A percentile compares a stretch with the other conserved stretches of the same genome.
Evolutionary conservation across 805 yeast genomes (phyloP).

Genomic region (Myxozyma sirexii): DNA sequence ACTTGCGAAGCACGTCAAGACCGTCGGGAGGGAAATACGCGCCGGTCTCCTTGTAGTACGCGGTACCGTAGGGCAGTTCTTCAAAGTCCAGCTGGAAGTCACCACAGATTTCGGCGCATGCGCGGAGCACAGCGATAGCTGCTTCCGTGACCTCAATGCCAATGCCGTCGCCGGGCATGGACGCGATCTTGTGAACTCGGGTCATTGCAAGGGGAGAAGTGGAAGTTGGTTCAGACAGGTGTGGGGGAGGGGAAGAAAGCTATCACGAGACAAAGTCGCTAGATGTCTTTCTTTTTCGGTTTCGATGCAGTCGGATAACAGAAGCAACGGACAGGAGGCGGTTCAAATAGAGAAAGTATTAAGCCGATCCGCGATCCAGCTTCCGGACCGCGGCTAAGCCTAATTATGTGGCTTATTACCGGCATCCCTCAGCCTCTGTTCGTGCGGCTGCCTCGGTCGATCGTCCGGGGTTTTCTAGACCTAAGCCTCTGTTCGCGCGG

Average conservation of each 20-base stretch:
- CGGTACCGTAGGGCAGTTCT: slow-evolving; percentile 31
- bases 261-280: no score
- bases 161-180: slow-evolving; percentile 34
- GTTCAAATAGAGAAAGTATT: no score
- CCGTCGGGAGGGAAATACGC: slow-evolving; percentile 31
- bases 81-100: slow-evolving; percentile 17
- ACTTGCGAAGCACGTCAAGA: slow-evolving; percentile 15
- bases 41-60: slow-evolving; percentile 25
- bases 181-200: slow-evolving; percentile 19
- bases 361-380: neutral
- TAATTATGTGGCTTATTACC: neutral
- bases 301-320: no score
- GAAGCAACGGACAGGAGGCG: no score
- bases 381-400: neutral
- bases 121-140: slow-evolving; percentile 25
- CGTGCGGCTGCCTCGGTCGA: no score
- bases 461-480: no score
- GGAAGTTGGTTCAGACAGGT: no score
- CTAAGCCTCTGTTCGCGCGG: no score
- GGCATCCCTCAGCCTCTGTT: neutral
- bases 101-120: neutral
- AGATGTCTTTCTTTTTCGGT: no score
- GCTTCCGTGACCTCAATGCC: slow-evolving; percentile 31
- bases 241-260: no score
- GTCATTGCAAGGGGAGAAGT: neutral